Evolutionary conservation across 768 basidiomycete species (phyloP).

Genomic region (Sporobolomyces phaffii): DNA sequence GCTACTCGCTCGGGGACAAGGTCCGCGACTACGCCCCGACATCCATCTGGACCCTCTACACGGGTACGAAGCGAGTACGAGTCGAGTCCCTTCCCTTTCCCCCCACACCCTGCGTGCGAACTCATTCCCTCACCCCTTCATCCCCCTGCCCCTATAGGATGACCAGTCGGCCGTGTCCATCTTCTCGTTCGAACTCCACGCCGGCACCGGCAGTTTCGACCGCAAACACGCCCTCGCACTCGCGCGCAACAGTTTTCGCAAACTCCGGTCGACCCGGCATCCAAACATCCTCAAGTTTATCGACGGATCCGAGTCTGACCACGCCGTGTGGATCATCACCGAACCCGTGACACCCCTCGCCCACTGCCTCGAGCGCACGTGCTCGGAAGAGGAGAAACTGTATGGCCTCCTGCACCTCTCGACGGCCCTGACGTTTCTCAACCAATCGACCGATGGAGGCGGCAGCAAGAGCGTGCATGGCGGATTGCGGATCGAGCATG

Average conservation of each 20-base stretch:
- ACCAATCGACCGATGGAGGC: constrained; percentile 54
- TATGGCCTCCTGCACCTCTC: constrained; percentile 50
- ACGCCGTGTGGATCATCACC: constrained; percentile 82
- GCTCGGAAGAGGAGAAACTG: constrained; percentile 74
- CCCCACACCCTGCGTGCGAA: not conserved
- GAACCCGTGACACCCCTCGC: constrained; percentile 79
- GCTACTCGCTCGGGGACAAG: constrained; percentile 37
- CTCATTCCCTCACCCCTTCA: not conserved
- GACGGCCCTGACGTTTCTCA: constrained; percentile 85
- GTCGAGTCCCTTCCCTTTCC: constrained; percentile 10
- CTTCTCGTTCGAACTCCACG: constrained; percentile 71
- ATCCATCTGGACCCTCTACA: constrained; percentile 76
- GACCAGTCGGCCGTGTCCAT: constrained; percentile 78
- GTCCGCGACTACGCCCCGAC: constrained; percentile 50
- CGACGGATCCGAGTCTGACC: constrained; percentile 85
- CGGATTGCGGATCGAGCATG: constrained; percentile 58
- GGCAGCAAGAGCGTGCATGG: constrained; percentile 71
- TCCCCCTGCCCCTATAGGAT: constrained; percentile 60
- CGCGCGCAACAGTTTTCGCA: constrained; percentile 82
- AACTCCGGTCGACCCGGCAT: constrained; percentile 83
- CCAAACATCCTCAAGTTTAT: constrained; percentile 94
- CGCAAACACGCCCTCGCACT: constrained; percentile 63
- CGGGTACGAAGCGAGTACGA: constrained; percentile 77
- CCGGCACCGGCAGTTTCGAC: constrained; percentile 45
- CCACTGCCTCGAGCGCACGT: constrained; percentile 52